Conservation (phyloP, 192 early-diverging fungal genomes). For the Coemansia sp. region DNA sequence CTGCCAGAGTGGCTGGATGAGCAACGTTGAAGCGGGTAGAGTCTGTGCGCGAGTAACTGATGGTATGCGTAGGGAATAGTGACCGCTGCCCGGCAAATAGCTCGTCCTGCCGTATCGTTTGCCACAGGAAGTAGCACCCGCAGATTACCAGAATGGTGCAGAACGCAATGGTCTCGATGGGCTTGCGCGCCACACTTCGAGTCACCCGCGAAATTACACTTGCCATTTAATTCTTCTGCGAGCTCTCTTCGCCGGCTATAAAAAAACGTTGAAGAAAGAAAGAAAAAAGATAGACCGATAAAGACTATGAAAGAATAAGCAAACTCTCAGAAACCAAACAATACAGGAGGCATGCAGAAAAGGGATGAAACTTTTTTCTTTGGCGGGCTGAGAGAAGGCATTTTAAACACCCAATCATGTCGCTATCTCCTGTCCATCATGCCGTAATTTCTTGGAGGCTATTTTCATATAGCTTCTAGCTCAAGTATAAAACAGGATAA, state of each 20-base stretch:
- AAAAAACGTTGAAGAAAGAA: conserved; percentile 1
- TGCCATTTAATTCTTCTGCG: conserved; percentile 10
- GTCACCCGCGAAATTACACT: conserved; percentile 50
- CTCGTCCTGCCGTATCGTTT: conserved; percentile 65
- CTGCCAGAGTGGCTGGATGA: neutral
- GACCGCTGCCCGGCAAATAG: conserved; percentile 53
- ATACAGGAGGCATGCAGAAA: too few relatives aligned
- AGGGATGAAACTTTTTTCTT: too few relatives aligned
- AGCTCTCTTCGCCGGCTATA: neutral
- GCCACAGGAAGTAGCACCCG: conserved; percentile 73
- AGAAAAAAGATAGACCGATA: neutral
- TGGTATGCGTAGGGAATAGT: conserved; percentile 22
- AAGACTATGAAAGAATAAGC: too few relatives aligned
- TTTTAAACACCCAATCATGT: too few relatives aligned
- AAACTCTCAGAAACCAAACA: too few relatives aligned
- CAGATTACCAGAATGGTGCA: conserved; percentile 71
- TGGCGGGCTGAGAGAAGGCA: too few relatives aligned
- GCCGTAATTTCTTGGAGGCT: too few relatives aligned
- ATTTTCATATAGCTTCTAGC: too few relatives aligned
- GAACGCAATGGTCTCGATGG: conserved; percentile 76
- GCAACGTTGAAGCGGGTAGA: conserved; percentile 20
- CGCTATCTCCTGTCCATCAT: too few relatives aligned
- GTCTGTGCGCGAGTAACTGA: conserved; percentile 24
- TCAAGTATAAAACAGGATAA: too few relatives aligned
- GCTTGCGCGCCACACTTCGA: conserved; percentile 61